These are phyloP conservation scores for Populus tremula DNA, from an alignment of 345 rosid genomes.

Conservation along the genomic window DNA sequence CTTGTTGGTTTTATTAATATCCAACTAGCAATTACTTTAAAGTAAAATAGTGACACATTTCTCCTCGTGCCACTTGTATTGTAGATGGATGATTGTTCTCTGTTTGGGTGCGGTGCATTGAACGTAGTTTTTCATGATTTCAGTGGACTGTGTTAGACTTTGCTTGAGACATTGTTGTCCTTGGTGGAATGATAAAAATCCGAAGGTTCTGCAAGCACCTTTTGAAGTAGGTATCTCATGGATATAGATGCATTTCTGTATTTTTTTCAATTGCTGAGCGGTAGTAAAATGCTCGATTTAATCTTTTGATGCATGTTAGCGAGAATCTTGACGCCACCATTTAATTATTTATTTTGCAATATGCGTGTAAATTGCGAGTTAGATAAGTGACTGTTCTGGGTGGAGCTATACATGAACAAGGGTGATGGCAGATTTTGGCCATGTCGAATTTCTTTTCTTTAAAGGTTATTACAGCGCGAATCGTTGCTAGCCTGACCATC, in stretches of 20 bases:
- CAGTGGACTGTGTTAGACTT: slow-evolving; percentile 12
- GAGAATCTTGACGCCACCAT: not conserved
- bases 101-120: slow-evolving; percentile 29
- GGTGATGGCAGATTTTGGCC: too few species aligned
- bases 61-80: slow-evolving; percentile 27
- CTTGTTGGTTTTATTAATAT: not conserved
- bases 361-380: not conserved
- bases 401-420: not conserved
- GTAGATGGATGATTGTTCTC: slow-evolving; percentile 63
- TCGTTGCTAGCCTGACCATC: too few species aligned
- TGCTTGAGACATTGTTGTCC: slow-evolving; percentile 17
- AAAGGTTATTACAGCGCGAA: too few species aligned
- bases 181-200: slow-evolving; percentile 8
- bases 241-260: slow-evolving; percentile 11
- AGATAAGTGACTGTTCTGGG: not conserved
- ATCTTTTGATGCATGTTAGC: not conserved
- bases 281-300: not conserved
- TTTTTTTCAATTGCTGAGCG: not conserved
- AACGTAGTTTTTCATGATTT: slow-evolving; percentile 19
- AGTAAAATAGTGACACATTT: slow-evolving; percentile 6
- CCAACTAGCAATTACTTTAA: not conserved
- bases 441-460: too few species aligned
- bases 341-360: not conserved
- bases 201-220: not conserved
- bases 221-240: slow-evolving; percentile 10